Evolutionary conservation across 306 rosid species (phyloP).

Genomic region (Pachyrhizus erosus): DNA sequence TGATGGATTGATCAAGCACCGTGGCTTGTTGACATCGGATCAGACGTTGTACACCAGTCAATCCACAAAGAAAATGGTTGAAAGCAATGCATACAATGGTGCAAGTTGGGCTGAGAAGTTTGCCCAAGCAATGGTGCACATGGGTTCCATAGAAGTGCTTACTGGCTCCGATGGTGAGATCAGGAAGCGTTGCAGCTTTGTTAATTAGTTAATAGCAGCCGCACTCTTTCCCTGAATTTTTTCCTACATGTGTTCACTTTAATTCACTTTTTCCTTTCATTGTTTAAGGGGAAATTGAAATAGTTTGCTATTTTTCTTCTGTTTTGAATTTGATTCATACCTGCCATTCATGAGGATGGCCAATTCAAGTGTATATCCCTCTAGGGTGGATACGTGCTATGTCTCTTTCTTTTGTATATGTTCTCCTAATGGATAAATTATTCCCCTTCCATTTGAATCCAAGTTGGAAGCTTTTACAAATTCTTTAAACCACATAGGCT

Average conservation of each 20-base stretch:
- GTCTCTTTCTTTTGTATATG: not conserved
- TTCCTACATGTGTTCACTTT: not conserved
- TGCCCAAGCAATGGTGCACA: constrained; percentile 40
- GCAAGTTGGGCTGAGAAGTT: constrained; percentile 38
- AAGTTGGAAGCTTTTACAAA: no score
- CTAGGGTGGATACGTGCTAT: not conserved
- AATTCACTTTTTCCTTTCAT: not conserved
- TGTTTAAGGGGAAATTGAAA: not conserved
- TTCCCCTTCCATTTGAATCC: not conserved
- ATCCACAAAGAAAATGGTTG: constrained; percentile 24
- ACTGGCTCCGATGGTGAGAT: constrained; percentile 46
- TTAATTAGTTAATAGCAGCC: not conserved
- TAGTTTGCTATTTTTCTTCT: not conserved
- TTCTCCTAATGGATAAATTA: not conserved
- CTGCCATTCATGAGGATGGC: not conserved
- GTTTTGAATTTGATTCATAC: not conserved
- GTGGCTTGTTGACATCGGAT: constrained; percentile 42
- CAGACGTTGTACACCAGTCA: constrained; percentile 21
- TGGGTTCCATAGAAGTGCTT: constrained; percentile 44
- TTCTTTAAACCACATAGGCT: no score
- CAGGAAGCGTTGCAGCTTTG: constrained; percentile 41
- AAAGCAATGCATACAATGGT: constrained; percentile 32
- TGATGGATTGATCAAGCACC: constrained; percentile 21
- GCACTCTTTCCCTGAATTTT: not conserved
- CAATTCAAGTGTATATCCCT: constrained; percentile 2